Conservation (phyloP, 2,329 filamentous ascomycete species). For the Aspergillus pseudoviridinutans region DNA sequence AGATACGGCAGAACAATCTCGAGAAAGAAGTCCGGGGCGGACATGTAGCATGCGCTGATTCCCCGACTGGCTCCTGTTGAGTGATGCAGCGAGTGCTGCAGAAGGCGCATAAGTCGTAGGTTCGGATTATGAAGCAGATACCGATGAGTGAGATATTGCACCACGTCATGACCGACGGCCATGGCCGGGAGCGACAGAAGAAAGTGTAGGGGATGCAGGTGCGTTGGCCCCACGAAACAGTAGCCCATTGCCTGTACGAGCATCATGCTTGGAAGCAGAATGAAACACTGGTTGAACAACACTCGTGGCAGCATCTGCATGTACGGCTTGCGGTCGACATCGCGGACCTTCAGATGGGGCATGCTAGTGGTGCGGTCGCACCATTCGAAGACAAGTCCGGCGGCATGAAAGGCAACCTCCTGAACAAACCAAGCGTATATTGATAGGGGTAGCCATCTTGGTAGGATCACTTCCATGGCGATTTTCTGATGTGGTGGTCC, state of each 20-base stretch:
- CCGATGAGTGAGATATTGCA: not conserved
- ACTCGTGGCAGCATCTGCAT: not conserved
- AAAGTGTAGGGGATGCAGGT: not conserved
- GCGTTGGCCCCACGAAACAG: not conserved
- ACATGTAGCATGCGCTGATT: slow-evolving; percentile 1
- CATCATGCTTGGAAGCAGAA: not conserved
- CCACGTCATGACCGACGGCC: not conserved
- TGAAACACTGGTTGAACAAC: not conserved
- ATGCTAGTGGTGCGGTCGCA: not conserved
- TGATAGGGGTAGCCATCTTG: not conserved
- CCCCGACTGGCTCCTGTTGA: not conserved
- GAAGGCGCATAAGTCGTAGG: not conserved
- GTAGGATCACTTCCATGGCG: not conserved
- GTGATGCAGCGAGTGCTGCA: not conserved
- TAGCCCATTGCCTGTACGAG: not conserved
- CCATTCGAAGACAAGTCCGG: not conserved
- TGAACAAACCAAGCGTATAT: not conserved
- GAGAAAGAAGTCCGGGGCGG: not conserved
- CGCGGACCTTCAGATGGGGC: not conserved
- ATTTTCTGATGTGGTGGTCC: not conserved
- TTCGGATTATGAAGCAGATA: not conserved
- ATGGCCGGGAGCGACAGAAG: not conserved
- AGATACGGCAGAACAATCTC: not conserved
- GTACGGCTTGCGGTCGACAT: not conserved
- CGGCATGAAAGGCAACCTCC: not conserved